These are phyloP conservation scores for Bigelowiella natans DNA, from an alignment of 78 protist genomes.

Conservation along the genomic window DNA sequence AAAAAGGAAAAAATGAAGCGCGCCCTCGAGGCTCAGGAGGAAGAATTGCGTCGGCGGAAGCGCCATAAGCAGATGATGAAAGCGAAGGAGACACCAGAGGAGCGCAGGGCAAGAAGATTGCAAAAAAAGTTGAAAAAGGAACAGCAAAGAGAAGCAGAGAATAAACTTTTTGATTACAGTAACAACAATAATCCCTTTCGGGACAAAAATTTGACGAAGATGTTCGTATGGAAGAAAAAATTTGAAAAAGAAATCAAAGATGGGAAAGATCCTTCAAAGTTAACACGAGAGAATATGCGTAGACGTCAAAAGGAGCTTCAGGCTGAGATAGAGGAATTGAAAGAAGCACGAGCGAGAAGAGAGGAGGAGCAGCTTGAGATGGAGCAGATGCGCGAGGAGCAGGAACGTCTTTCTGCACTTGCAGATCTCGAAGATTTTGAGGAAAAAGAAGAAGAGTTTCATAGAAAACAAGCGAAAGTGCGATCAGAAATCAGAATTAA, in stretches of 20 bases:
- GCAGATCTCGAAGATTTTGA: conserved; percentile 32
- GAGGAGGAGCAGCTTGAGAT: conserved; percentile 50
- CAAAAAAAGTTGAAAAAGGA: conserved; percentile 34
- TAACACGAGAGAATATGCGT: not conserved
- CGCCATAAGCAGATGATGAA: conserved; percentile 7
- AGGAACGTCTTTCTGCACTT: conserved; percentile 39
- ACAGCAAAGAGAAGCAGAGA: not conserved
- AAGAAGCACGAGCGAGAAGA: conserved; percentile 54
- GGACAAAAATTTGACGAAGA: conserved; percentile 54
- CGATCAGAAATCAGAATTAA: conserved; percentile 49
- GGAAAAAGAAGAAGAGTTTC: conserved; percentile 66
- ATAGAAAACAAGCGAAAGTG: conserved; percentile 43
- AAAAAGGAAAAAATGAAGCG: not conserved
- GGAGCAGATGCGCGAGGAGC: conserved; percentile 51
- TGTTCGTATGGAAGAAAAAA: conserved; percentile 73
- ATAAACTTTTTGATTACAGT: conserved; percentile 51
- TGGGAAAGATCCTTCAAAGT: not conserved
- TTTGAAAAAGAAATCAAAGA: conserved; percentile 21
- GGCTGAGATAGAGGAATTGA: conserved; percentile 54
- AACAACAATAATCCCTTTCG: conserved; percentile 61
- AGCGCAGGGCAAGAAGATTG: conserved; percentile 28
- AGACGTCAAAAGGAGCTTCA: not conserved
- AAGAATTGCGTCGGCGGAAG: not conserved
- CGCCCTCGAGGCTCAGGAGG: not conserved
- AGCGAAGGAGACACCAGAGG: conserved; percentile 46